Base-by-base conservation (phyloP, 2,329 filamentous ascomycete species). In the Epichloe festucae region DNA sequence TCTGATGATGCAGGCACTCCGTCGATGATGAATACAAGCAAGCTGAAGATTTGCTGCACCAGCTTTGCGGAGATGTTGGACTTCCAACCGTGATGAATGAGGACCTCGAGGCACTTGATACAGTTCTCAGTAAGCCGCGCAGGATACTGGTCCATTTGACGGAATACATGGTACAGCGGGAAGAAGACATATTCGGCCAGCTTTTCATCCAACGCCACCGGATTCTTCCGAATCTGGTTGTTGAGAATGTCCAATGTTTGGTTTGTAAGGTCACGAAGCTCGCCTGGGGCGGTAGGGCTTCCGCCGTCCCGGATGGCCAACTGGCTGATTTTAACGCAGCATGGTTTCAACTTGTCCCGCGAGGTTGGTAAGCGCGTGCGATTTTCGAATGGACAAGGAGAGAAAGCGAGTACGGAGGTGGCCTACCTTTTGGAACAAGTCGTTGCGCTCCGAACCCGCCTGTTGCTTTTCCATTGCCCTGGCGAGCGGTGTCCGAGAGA, bases 141-240 rank as follows among this genome's bases (percentile, higher is more conserved):
- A 1, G 90, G 82, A 50, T 90, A 80, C 46, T 77, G 74, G 55
- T 85, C 79, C 58, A 87, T 84, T 55, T 82, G 78, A 53, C 88
- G 84, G 60, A 98, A 84, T 40, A 97, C 81, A 59, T 93, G 85
- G 0, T 88, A 89, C 0, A 98, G 73, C 0, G 93, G 93, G 56
- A 96, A 95, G 72, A 97, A 97, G 62, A 87, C 78, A 73, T 97
- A 98, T 70, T 96, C 90, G 14, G 90, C 89, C 17, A 97, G 72
- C 64, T 89, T 91, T 49, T 83, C 77, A 64, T 96, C 88, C 17
- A 97, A 66, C 0, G 72, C 70, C 2, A 70, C 63, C 3, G 71
- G 65, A 56, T 79, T 73, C 23, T 60, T 61, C 42, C 64, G 60
- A 31, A 70, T 59, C 59, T 75, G 75, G 35, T 63, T 62, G 44